Evolutionary conservation across 2,329 filamentous ascomycete genomes (phyloP).

Genomic region (Arthrinium phaeospermum): DNA sequence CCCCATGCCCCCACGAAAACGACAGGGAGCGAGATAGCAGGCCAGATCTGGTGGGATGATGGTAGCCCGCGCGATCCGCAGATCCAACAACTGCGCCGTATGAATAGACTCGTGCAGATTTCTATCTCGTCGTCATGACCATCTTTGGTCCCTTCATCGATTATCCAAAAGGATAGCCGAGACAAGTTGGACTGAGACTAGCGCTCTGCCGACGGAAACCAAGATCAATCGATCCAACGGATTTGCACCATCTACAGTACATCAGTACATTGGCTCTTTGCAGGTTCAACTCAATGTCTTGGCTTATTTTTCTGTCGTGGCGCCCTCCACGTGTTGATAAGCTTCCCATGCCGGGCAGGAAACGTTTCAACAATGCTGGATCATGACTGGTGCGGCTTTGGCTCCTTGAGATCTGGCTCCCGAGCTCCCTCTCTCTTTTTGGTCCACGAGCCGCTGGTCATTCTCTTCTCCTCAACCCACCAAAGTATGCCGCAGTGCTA

Average conservation of each 20-base stretch:
- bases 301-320: not conserved
- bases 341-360: not conserved
- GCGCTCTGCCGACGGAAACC: not conserved
- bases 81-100: not conserved
- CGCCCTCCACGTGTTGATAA: slow-evolving; percentile 19
- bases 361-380: not conserved
- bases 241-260: not conserved
- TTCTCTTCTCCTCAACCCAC: not conserved
- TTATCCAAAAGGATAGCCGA: not conserved
- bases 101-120: not conserved
- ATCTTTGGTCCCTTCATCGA: not conserved
- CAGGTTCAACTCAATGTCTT: not conserved
- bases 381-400: slow-evolving; percentile 13
- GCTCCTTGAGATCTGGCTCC: not conserved
- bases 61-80: not conserved
- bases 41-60: slow-evolving; percentile 8
- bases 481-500: not conserved
- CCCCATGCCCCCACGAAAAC: slow-evolving; percentile 8
- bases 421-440: not conserved
- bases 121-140: not conserved
- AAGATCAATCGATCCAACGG: not conserved
- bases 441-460: not conserved
- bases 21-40: slow-evolving; percentile 7
- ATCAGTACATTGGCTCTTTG: not conserved
- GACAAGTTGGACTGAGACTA: not conserved